Base-by-base conservation (phyloP, 2,329 filamentous ascomycete genomes). In the Calonectria pteridis region DNA sequence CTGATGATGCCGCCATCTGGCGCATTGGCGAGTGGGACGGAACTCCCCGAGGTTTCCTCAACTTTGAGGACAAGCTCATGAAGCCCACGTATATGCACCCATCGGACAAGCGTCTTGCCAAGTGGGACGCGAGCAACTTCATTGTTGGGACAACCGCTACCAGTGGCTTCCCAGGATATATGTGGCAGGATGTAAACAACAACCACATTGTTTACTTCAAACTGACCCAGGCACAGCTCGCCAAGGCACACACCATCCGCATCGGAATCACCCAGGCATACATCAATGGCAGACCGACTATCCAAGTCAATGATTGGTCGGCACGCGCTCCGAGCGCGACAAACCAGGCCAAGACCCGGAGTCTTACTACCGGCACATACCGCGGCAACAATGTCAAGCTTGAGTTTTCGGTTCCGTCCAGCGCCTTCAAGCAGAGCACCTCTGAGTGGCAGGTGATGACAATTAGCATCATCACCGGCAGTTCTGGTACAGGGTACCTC, bases 51-150 rank as follows among this genome's bases (percentile, higher is more conserved):
- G 83, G 83, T 11, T 84, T 85, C 72, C 69, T 83, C 67, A 83
- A 85, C 76, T 80, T 85, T 63, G 83, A 78, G 55, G 82, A 84
- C 58, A 82, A 81, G 10, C 82, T 84, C 9, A 84, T 84, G 81
- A 84, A 85, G 74, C 85, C 83, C 7, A 86, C 84, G 0, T 86
- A 85, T 70, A 86, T 85, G 84, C 84, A 86, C 67, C 84, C 84
- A 3, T 85, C 81, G 2, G 81, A 83, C 73, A 77, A 75, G 64
- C 81, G 81, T 2, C 79, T 84, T 40, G 69, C 79, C 18, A 74
- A 75, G 18, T 84, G 82, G 82, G 79, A 81, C 55, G 73, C 79
- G 11, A 76, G 76, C 62, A 84, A 83, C 77, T 84, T 80, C 74
- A 84, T 84, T 59, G 79, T 84, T 18, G 83, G 84, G 64, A 83